Conservation (phyloP, 1,284 basidiomycete species). For the Lentinula novae-zelandiae region DNA sequence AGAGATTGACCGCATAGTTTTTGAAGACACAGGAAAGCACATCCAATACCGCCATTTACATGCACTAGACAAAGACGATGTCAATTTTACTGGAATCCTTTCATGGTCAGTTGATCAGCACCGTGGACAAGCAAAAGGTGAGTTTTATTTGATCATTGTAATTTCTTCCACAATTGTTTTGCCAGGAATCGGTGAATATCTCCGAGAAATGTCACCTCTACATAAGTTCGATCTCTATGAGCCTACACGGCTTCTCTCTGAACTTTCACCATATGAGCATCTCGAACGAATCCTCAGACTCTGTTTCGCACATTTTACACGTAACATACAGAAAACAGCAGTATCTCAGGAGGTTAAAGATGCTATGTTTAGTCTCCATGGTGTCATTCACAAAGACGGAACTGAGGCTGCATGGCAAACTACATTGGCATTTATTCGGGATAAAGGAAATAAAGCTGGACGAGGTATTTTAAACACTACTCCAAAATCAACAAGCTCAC, state of each 20-base stretch:
- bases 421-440: not conserved
- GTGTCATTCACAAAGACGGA: not conserved
- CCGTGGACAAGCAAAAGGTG: constrained; percentile 10
- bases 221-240: constrained; percentile 5
- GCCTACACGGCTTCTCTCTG: not conserved
- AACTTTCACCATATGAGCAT: constrained; percentile 7
- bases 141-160: not conserved
- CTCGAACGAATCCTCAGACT: not conserved
- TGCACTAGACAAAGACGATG: not conserved
- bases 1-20: not conserved
- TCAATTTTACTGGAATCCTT: not conserved
- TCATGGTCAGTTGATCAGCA: constrained; percentile 5
- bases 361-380: not conserved
- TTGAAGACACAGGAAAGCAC: constrained; percentile 2
- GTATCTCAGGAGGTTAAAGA: not conserved
- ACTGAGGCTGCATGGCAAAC: not conserved
- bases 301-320: not conserved
- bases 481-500: not conserved
- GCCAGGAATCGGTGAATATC: not conserved
- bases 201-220: not conserved
- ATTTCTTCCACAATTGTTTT: not conserved
- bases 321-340: constrained; percentile 1
- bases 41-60: constrained; percentile 4
- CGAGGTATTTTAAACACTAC: not conserved
- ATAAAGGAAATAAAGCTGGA: too few species aligned